phyloP scores from a whole-genome alignment of 306 rosid species.

The Casuarina cunninghamiana region DNA sequence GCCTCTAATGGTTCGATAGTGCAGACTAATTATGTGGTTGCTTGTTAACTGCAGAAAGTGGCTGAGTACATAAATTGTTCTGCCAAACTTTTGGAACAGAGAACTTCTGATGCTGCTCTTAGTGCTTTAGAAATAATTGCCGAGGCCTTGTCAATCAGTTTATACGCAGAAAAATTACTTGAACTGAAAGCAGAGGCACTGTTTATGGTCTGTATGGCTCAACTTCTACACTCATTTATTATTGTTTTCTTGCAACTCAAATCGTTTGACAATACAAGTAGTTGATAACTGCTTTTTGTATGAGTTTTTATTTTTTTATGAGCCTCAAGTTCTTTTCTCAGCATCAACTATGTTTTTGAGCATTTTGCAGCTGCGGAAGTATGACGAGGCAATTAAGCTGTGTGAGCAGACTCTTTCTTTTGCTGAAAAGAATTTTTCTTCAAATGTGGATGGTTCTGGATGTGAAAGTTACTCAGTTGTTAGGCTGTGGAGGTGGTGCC shows the following conservation, averaged over 20 bases:
- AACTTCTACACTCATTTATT: constrained; percentile 17
- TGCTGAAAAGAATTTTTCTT: constrained; percentile 70
- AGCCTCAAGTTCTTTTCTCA: constrained; percentile 10
- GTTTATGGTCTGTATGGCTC: constrained; percentile 52
- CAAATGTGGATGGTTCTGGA: constrained; percentile 34
- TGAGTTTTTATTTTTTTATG: neutral
- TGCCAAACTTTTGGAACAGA: constrained; percentile 61
- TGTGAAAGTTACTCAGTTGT: constrained; percentile 36
- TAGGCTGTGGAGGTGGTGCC: constrained; percentile 78
- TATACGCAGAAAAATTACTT: constrained; percentile 79
- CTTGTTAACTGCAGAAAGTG: constrained; percentile 60
- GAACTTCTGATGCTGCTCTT: constrained; percentile 62
- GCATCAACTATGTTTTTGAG: constrained; percentile 16
- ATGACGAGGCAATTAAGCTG: constrained; percentile 71
- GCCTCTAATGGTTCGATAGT: constrained; percentile 11
- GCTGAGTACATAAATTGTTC: constrained; percentile 48
- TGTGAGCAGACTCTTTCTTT: constrained; percentile 68
- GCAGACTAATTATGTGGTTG: constrained; percentile 23
- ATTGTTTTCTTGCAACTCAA: neutral
- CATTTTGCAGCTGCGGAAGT: constrained; percentile 63
- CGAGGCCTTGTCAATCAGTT: constrained; percentile 68
- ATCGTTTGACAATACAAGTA: constrained; percentile 11
- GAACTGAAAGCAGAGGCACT: constrained; percentile 91
- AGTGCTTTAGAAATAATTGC: constrained; percentile 62
- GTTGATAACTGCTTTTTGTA: constrained; percentile 27